Conservation (phyloP, 1,284 basidiomycete species). For the Cryptococcus sp. region DNA sequence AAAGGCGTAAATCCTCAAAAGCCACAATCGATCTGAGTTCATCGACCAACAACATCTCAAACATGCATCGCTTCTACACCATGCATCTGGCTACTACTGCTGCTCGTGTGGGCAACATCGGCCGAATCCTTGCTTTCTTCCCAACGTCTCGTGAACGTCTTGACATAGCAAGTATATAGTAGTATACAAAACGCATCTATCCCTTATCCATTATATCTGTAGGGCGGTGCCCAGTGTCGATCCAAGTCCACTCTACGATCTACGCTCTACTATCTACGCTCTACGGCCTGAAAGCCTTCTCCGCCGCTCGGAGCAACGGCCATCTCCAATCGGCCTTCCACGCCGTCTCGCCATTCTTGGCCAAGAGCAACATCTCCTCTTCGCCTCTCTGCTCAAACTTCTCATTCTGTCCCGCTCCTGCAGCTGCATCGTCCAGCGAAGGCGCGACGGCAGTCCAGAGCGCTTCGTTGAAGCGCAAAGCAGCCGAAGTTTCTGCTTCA, state of each 20-base stretch:
- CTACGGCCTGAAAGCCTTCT: conserved; percentile 24
- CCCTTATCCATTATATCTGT: too few relatives aligned
- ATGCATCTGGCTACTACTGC: too few relatives aligned
- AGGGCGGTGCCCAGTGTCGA: too few relatives aligned
- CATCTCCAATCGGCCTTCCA: conserved; percentile 62
- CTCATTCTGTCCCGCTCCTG: conserved; percentile 19
- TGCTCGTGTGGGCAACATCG: too few relatives aligned
- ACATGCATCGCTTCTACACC: too few relatives aligned
- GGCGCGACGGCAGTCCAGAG: conserved; percentile 56
- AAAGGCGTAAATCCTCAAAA: background rate
- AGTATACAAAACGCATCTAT: too few relatives aligned
- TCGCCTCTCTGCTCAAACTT: conserved; percentile 21
- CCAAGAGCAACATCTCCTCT: conserved; percentile 59
- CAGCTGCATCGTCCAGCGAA: conserved; percentile 23
- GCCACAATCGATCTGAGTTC: too few relatives aligned
- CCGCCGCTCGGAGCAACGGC: conserved; percentile 36
- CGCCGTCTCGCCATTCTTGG: conserved; percentile 58
- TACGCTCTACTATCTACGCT: background rate
- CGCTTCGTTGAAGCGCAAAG: conserved; percentile 60
- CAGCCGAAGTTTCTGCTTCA: conserved; percentile 56
- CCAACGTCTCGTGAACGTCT: too few relatives aligned
- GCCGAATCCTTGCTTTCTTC: too few relatives aligned
- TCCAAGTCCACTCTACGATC: too few relatives aligned
- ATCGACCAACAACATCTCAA: too few relatives aligned
- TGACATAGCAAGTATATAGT: too few relatives aligned